Evolutionary conservation across 768 basidiomycete species (phyloP).

Genomic region (Imleria badia): DNA sequence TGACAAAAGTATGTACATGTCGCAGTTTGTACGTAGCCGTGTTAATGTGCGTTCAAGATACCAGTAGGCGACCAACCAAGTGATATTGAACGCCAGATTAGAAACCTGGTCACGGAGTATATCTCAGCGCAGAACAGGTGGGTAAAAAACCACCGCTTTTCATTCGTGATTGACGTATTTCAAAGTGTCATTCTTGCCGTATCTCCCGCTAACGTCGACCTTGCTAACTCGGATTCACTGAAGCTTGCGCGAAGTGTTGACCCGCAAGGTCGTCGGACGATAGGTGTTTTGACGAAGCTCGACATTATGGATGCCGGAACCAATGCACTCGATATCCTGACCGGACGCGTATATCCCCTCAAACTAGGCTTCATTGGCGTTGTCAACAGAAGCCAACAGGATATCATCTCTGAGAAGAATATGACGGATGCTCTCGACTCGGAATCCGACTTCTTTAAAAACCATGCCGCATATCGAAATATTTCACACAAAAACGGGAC

Average conservation of each 20-base stretch:
- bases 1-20: conserved; percentile 80
- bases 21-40: neutral
- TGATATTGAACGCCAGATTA: conserved; percentile 96
- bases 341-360: conserved; percentile 95
- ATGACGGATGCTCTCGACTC: conserved; percentile 82
- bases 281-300: conserved; percentile 95
- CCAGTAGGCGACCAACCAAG: conserved; percentile 97
- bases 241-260: conserved; percentile 96
- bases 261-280: conserved; percentile 93
- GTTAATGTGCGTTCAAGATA: conserved; percentile 49
- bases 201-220: conserved; percentile 96
- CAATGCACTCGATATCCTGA: conserved; percentile 93
- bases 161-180: conserved; percentile 5
- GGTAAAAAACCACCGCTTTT: conserved; percentile 15
- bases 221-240: conserved; percentile 97
- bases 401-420: conserved; percentile 85
- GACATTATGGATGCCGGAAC: conserved; percentile 99
- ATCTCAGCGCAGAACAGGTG: conserved; percentile 96
- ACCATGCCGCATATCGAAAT: conserved; percentile 89
- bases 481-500: conserved; percentile 99
- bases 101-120: conserved; percentile 91
- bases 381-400: conserved; percentile 96
- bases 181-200: conserved; percentile 92
- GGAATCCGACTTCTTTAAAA: conserved; percentile 89
- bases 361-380: conserved; percentile 98